These are phyloP conservation scores for Botryotinia convoluta DNA, from an alignment of 2,329 filamentous ascomycete genomes.

Conservation along the genomic window DNA sequence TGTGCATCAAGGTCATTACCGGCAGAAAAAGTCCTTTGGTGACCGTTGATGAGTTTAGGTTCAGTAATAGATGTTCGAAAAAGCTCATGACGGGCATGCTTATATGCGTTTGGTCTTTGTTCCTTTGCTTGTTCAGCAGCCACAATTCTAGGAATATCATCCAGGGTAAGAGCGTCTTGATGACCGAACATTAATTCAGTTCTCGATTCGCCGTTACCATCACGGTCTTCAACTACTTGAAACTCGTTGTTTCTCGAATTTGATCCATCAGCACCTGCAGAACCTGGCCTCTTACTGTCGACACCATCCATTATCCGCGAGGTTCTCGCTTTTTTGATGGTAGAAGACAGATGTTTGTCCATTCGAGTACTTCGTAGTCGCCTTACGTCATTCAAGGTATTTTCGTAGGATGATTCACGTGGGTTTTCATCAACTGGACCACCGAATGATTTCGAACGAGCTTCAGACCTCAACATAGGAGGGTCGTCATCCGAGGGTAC, in stretches of 20 bases:
- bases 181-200: constrained; percentile 84
- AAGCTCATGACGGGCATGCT: constrained; percentile 67
- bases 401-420: constrained; percentile 79
- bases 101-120: constrained; percentile 77
- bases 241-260: constrained; percentile 57
- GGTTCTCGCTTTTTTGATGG: constrained; percentile 83
- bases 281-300: constrained; percentile 69
- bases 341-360: constrained; percentile 91
- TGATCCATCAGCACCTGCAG: constrained; percentile 60
- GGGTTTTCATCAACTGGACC: constrained; percentile 59
- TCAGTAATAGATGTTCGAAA: constrained; percentile 57
- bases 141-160: constrained; percentile 94
- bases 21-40: constrained; percentile 65
- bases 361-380: constrained; percentile 88
- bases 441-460: constrained; percentile 71
- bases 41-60: constrained; percentile 65
- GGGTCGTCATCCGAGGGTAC: constrained; percentile 49
- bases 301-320: constrained; percentile 92
- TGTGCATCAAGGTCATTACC: constrained; percentile 49
- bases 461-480: constrained; percentile 59
- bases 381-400: constrained; percentile 92
- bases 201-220: constrained; percentile 64
- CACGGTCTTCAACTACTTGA: constrained; percentile 78
- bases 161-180: constrained; percentile 86
- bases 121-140: constrained; percentile 94